Percentiles rank a stretch among this genome's conserved stretches.
phyloP scores from a whole-genome alignment of 2,329 filamentous ascomycete species.

The Alternaria panax region DNA sequence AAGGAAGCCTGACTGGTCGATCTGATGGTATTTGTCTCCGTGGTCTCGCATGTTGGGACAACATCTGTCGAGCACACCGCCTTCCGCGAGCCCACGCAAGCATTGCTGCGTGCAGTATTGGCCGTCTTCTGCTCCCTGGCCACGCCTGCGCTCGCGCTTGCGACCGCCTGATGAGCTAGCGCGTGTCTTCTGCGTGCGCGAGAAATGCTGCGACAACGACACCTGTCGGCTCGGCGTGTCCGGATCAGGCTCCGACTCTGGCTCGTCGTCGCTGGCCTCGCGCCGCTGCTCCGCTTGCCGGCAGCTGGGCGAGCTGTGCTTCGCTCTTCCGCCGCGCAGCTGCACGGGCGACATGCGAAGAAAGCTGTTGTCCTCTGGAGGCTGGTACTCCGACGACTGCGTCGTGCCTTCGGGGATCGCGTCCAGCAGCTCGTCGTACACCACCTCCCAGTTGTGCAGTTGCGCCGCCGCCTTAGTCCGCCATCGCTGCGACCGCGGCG shows the following conservation, averaged over 20 bases:
- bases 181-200: neutral
- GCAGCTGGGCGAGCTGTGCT: neutral
- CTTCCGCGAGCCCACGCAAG: neutral
- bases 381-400: too few relatives aligned
- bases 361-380: neutral
- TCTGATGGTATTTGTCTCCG: conserved; percentile 33
- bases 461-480: too few relatives aligned
- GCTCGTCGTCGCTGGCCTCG: neutral
- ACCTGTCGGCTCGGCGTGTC: neutral
- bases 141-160: neutral
- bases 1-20: conserved; percentile 39
- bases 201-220: neutral
- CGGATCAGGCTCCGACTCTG: neutral
- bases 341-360: neutral
- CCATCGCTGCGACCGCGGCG: too few relatives aligned
- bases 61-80: neutral
- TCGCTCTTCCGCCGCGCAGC: neutral
- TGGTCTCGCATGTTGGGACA: conserved; percentile 53
- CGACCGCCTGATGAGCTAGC: too few relatives aligned
- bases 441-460: too few relatives aligned
- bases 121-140: neutral
- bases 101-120: neutral
- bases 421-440: too few relatives aligned
- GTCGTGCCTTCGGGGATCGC: too few relatives aligned
- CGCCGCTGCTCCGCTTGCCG: neutral